A percentile compares a stretch with the other conserved stretches of the same genome.
Conservation (phyloP, 1,284 basidiomycete genomes). For the Boletus nobilissimus region DNA sequence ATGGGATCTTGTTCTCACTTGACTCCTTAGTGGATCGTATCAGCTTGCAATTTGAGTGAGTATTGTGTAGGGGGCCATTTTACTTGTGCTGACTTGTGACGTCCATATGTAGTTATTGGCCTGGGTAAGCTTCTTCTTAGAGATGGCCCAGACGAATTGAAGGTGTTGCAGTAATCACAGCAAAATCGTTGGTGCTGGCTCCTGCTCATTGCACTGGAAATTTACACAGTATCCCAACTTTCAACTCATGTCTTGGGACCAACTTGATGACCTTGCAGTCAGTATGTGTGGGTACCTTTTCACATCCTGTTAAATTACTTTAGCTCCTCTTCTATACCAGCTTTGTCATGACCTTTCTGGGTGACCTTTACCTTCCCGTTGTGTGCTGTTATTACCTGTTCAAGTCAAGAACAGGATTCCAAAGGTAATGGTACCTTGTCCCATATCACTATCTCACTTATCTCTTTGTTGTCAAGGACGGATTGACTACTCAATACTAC, state of each 20-base stretch:
- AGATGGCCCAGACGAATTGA: not conserved
- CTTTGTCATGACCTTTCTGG: slow-evolving; percentile 54
- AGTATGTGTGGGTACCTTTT: slow-evolving; percentile 16
- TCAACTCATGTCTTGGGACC: slow-evolving; percentile 46
- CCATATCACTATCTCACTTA: not conserved
- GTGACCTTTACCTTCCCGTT: slow-evolving; percentile 56
- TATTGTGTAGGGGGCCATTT: not conserved
- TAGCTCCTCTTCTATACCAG: slow-evolving; percentile 55
- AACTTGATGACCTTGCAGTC: slow-evolving; percentile 51
- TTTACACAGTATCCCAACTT: slow-evolving; percentile 46
- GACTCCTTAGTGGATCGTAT: slow-evolving; percentile 51
- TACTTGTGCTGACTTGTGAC: slow-evolving; percentile 6
- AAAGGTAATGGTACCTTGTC: slow-evolving; percentile 40
- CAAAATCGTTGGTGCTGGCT: slow-evolving; percentile 52
- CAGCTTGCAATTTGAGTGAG: slow-evolving; percentile 56
- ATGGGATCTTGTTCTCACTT: not conserved
- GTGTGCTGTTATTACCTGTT: slow-evolving; percentile 55
- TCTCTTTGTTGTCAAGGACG: slow-evolving; percentile 47
- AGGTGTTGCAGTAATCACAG: slow-evolving; percentile 53
- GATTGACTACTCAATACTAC: slow-evolving; percentile 55
- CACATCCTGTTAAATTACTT: not conserved
- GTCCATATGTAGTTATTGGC: slow-evolving; percentile 48
- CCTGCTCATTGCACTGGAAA: not conserved
- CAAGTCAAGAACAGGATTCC: slow-evolving; percentile 56
- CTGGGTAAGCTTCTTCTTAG: slow-evolving; percentile 45